Evolutionary conservation across 768 basidiomycete species (phyloP).

Genomic region (Lentinula boryana): DNA sequence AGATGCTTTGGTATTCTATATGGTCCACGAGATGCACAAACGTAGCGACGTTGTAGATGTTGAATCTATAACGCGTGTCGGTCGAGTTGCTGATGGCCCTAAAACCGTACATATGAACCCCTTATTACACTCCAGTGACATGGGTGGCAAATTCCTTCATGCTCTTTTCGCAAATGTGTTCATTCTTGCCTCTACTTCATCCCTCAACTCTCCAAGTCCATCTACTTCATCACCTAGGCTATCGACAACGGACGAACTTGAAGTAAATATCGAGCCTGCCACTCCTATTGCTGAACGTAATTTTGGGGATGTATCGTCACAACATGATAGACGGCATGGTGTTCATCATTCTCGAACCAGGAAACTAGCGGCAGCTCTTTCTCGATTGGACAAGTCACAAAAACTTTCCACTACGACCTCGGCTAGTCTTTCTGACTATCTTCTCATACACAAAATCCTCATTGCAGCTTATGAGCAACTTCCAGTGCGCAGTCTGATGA

Average conservation of each 20-base stretch:
- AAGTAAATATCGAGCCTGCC: constrained; percentile 23
- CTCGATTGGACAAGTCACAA: constrained; percentile 40
- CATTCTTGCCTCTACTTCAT: constrained; percentile 66
- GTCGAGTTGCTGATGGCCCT: constrained; percentile 41
- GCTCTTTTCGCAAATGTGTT: constrained; percentile 79
- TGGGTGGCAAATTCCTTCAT: constrained; percentile 67
- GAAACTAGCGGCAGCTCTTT: constrained; percentile 50
- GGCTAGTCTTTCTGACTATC: constrained; percentile 71
- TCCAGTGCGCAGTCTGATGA: constrained; percentile 70
- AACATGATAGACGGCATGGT: constrained; percentile 41
- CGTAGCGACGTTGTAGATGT: constrained; percentile 43
- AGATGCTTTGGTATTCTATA: constrained; percentile 65
- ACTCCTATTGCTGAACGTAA: constrained; percentile 23
- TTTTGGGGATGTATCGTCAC: constrained; percentile 22
- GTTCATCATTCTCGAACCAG: constrained; percentile 44
- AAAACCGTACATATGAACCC: constrained; percentile 41
- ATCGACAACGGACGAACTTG: constrained; percentile 20
- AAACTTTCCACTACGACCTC: constrained; percentile 35
- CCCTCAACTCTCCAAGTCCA: constrained; percentile 43
- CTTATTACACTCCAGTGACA: constrained; percentile 51
- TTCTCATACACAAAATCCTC: constrained; percentile 63
- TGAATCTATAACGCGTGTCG: constrained; percentile 40
- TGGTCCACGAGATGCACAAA: constrained; percentile 69
- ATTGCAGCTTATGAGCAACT: constrained; percentile 60
- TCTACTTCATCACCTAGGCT: constrained; percentile 35